Base-by-base conservation (phyloP, 495 filamentous ascomycete species). In the Penicillium diatomitis region DNA sequence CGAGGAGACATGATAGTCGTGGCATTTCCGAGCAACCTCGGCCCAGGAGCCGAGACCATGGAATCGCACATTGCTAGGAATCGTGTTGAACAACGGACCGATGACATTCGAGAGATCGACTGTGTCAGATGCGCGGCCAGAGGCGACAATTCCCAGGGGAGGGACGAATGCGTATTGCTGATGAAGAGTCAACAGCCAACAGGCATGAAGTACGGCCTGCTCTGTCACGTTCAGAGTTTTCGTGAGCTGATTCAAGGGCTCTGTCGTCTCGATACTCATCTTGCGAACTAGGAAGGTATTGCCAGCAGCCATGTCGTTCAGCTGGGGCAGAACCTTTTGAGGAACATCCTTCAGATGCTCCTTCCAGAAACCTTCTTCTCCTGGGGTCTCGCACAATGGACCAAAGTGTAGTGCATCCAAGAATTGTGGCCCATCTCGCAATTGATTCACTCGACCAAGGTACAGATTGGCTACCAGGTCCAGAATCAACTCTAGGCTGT, bases 21-120 rank as follows among this genome's bases (percentile, higher is more conserved):
- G 69, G 34, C 70, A 67, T 38, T 48, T 32, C 27, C 44, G 50
- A 35, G 72, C 55, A 4, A 67, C 54, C 9, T 76, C 69, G 33
- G 53, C 53, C 48, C 71, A 69, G 3, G 58, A 57, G 5, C 49
- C 42, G 6, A 69, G 46, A n/a, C 49, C 57, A 32, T 27, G 53
- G 6, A 66, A 54, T 35, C 66, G 64, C 10, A 86, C 65, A 12
- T 89, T 76, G n/a, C 88, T 66, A 1, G 90, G 88, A 20, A 95
- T 71, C 0, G 90, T 95, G 51, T 91, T 95, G 67, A 95, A 92
- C 59, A 88, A 88, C 2, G 90, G 90, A 2, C 85, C 83, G 20
- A 95, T 77, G 6, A 95, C 79, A 4, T 80, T 71, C 8, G 87
- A 78, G 30, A 91, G 72, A 4, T 75, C 73, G 27, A 84, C 73